Conservation (phyloP, 2,329 filamentous ascomycete species). For the Alternaria sp. region DNA sequence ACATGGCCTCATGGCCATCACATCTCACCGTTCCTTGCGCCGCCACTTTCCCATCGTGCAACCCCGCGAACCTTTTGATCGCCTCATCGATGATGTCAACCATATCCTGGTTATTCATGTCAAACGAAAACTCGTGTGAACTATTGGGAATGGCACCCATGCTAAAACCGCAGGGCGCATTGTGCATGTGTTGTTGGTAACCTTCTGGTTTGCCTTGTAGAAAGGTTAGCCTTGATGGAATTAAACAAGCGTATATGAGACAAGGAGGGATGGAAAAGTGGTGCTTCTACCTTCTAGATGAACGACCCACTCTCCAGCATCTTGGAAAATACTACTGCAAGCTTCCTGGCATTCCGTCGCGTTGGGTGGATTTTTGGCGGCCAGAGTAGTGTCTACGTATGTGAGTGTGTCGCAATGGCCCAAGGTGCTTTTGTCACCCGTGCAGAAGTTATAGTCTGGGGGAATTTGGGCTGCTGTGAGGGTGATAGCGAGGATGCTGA, state of each 20-base stretch:
- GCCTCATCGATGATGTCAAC: slow-evolving; percentile 34
- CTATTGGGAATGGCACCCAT: slow-evolving; percentile 24
- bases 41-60: slow-evolving; percentile 28
- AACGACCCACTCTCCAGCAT: slow-evolving; percentile 35
- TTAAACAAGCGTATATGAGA: neutral
- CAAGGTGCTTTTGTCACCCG: slow-evolving; percentile 11
- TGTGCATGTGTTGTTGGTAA: slow-evolving; percentile 26
- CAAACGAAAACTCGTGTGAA: slow-evolving; percentile 24
- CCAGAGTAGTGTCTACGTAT: slow-evolving; percentile 25
- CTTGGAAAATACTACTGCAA: slow-evolving; percentile 23
- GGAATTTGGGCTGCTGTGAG: slow-evolving; percentile 2
- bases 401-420: slow-evolving; percentile 31
- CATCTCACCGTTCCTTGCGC: slow-evolving; percentile 31
- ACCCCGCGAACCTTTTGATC: slow-evolving; percentile 23
- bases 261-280: neutral
- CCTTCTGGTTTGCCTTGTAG: slow-evolving; percentile 21
- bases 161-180: slow-evolving; percentile 26
- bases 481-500: slow-evolving; percentile 8
- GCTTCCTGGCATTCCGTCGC: slow-evolving; percentile 25
- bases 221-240: neutral
- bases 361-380: slow-evolving; percentile 16
- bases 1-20: slow-evolving; percentile 24
- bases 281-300: slow-evolving; percentile 20
- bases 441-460: slow-evolving; percentile 12
- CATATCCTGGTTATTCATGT: slow-evolving; percentile 37